Evolutionary conservation across 2,329 filamentous ascomycete genomes (phyloP), one percentile per base, ranked within the genome.

Genomic region (Paecilomyces sp.): DNA sequence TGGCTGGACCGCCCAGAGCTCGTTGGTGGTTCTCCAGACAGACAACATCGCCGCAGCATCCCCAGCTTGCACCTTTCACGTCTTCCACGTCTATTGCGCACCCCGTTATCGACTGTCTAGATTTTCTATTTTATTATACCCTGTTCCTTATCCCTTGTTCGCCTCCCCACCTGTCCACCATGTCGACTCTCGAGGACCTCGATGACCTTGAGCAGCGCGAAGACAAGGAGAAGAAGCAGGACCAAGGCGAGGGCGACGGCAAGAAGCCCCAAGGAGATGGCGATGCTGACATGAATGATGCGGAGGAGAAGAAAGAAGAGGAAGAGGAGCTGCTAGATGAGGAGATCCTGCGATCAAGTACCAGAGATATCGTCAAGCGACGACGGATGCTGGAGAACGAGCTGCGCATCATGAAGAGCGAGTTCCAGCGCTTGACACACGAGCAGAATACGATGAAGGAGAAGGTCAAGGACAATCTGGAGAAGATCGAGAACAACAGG

Each of bases 401-500:
- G 78, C 90, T 94, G 71, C 86, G 94, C 70, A 97, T 99, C 79
- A 97, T 99, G 92, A 93, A 90, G 83, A 96, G 92, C 82, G 94
- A 99, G 78, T 92, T 87, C 70, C 92, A 96, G 74, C 88, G 94
- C 68, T 83, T 99, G 79, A 89, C 89, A 70, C 94, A 99, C 71
- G 94, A 99, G 80, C 96, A 96, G 80, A 87, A 89, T 56, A 88
- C 91, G 55, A 99, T 99, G 94, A 87, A 88, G 60, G 93, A 97
- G 77, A 97, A 97, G 83, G 97, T 99, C 77, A 97, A 97, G 83
- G 94, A 99, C 75, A 99, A 99, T 72, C 80, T 91, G 71, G 95
- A 99, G 68, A 99, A 99, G 85, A 99, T 99, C 71, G 92, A 95
- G 67, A 97, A 99, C 79, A 99, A 99, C 82, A 86, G 92, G 92